These are phyloP conservation scores for Chalciporus sphaerocephalus DNA, from an alignment of 768 basidiomycete genomes.

Conservation along the genomic window DNA sequence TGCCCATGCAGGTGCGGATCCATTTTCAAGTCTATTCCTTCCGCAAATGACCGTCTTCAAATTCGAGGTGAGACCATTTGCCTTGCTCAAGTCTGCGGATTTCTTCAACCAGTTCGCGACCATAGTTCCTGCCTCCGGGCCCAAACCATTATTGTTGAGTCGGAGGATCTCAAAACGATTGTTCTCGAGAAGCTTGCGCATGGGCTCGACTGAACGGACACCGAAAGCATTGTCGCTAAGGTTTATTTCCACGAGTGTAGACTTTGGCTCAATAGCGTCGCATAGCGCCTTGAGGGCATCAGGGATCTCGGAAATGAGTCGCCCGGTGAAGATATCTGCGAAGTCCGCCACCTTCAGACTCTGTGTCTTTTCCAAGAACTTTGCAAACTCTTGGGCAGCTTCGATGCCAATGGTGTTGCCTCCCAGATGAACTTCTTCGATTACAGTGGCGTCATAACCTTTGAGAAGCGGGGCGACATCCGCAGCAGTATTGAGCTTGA, in stretches of 20 bases:
- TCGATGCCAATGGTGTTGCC: slow-evolving; percentile 94
- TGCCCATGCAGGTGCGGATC: slow-evolving; percentile 79
- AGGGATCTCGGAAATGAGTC: slow-evolving; percentile 94
- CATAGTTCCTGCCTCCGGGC: slow-evolving; percentile 79
- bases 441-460: slow-evolving; percentile 54
- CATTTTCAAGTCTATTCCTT: slow-evolving; percentile 92
- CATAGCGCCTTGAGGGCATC: slow-evolving; percentile 84
- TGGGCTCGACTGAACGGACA: slow-evolving; percentile 88
- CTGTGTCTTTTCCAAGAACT: slow-evolving; percentile 65
- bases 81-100: slow-evolving; percentile 66
- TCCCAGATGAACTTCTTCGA: slow-evolving; percentile 89
- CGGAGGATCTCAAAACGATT: slow-evolving; percentile 80
- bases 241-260: slow-evolving; percentile 80
- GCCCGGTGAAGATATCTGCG: slow-evolving; percentile 96
- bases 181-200: slow-evolving; percentile 82
- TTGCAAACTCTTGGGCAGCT: slow-evolving; percentile 79
- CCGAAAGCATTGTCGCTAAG: slow-evolving; percentile 97
- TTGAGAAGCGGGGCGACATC: slow-evolving; percentile 74
- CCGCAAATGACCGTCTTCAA: slow-evolving; percentile 85
- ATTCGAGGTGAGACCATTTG: slow-evolving; percentile 64
- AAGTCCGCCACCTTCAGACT: slow-evolving; percentile 87
- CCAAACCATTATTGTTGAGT: slow-evolving; percentile 96
- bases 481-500: slow-evolving; percentile 73
- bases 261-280: slow-evolving; percentile 76
- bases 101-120: slow-evolving; percentile 80